Conservation (phyloP, 768 basidiomycete species). For the Naganishia randhawae region DNA sequence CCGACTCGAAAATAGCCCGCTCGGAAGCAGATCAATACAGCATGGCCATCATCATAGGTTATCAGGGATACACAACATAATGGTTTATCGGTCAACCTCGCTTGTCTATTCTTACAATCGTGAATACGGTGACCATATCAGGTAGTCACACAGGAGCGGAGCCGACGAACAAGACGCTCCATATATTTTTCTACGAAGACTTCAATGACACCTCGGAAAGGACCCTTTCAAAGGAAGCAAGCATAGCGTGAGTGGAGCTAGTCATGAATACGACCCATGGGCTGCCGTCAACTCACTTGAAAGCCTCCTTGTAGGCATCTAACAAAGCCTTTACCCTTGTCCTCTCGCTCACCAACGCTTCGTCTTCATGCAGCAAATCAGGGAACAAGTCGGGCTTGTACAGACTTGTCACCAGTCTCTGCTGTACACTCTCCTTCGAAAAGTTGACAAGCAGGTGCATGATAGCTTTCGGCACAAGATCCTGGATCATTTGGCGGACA, state of each 20-base stretch:
- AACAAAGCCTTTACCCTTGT: slow-evolving; percentile 87
- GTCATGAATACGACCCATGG: no score
- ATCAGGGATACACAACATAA: slow-evolving; percentile 11
- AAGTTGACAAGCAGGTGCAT: slow-evolving; percentile 84
- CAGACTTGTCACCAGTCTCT: slow-evolving; percentile 84
- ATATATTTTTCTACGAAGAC: slow-evolving; percentile 31
- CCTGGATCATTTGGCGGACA: slow-evolving; percentile 92
- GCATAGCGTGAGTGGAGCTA: neutral
- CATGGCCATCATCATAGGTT: neutral
- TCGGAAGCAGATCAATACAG: neutral
- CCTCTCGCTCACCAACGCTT: slow-evolving; percentile 87
- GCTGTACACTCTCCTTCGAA: slow-evolving; percentile 94
- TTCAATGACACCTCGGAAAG: slow-evolving; percentile 50
- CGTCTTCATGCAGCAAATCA: slow-evolving; percentile 90
- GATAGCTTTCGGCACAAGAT: slow-evolving; percentile 93
- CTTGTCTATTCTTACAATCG: slow-evolving; percentile 17
- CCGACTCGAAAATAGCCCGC: neutral
- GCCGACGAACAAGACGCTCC: neutral
- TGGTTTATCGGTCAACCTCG: neutral
- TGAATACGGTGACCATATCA: neutral
- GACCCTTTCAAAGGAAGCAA: slow-evolving; percentile 35
- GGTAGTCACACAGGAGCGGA: neutral
- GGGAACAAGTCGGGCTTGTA: slow-evolving; percentile 92
- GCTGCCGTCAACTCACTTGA: slow-evolving; percentile 34
- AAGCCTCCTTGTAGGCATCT: slow-evolving; percentile 81